These are phyloP conservation scores for Ephemerocybe angulata DNA, from an alignment of 768 basidiomycete genomes.

Conservation along the genomic window DNA sequence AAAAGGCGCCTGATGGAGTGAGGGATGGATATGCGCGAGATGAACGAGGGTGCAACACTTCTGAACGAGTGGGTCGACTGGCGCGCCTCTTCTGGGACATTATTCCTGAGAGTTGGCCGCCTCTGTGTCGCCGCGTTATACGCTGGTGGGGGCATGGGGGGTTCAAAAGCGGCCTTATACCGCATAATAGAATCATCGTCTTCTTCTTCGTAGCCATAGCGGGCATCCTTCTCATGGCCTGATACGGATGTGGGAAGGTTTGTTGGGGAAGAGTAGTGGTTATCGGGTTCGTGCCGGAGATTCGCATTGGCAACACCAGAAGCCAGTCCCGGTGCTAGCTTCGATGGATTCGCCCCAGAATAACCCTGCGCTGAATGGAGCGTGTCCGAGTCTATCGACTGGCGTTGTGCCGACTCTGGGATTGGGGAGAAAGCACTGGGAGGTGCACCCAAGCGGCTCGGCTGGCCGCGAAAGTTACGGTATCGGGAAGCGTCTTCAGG, in stretches of 20 bases:
- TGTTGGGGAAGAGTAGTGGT: conserved; percentile 16
- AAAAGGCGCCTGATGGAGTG: conserved; percentile 35
- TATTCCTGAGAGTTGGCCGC: background rate
- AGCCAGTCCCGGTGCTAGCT: conserved; percentile 16
- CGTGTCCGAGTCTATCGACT: conserved; percentile 33
- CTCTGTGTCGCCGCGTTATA: background rate
- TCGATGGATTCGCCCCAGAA: conserved; percentile 18
- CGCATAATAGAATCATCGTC: conserved; percentile 15
- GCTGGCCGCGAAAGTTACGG: conserved; percentile 12
- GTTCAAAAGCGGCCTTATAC: conserved; percentile 13
- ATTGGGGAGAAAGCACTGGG: conserved; percentile 35
- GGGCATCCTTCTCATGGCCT: conserved; percentile 4
- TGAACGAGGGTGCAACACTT: conserved; percentile 48
- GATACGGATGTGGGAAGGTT: conserved; percentile 5
- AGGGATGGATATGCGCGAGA: conserved; percentile 45
- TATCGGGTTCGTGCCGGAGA: conserved; percentile 23
- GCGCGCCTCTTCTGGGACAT: conserved; percentile 17
- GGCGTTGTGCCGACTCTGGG: conserved; percentile 19
- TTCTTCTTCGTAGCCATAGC: conserved; percentile 1
- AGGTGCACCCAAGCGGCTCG: conserved; percentile 25
- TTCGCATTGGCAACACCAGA: conserved; percentile 31
- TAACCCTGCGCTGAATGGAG: conserved; percentile 31
- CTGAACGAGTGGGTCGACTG: conserved; percentile 44
- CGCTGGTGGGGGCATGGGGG: conserved; percentile 12
- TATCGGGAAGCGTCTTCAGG: conserved; percentile 18